Base-by-base conservation (phyloP, 345 rosid genomes). In the Eucalyptus victrix region DNA sequence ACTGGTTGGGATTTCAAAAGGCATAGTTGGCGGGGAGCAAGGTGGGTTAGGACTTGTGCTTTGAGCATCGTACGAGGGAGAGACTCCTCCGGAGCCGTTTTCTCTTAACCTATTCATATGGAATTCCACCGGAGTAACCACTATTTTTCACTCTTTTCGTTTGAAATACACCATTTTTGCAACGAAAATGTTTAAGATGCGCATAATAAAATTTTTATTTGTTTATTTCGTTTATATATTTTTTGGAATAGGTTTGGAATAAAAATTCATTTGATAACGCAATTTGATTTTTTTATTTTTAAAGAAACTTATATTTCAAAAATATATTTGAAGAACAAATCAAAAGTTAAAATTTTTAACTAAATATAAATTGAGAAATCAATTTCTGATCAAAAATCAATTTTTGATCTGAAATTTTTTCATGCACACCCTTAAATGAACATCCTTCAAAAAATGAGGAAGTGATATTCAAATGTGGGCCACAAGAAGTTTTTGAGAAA, bases 261-360 rank as follows among this genome's bases (percentile, higher is more conserved):
- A 10, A 0, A 45, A 45, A 10, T 45, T 45, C 45, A 2, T 45
- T 45, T 45, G 4, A 1, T 9, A 45, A 45, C 4, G 12, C 3
- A 2, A 45, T 47, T 47, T 47, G 49, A 47, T 47, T 47, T 47
- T 47, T 47, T 4, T 47, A 50, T 47, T 47, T 47, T 1, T 1
- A 0, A 12, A 47, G 1, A 0, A 1, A 47, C 1, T 47, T 47
- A 0, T 47, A 47, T 47, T 47, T 0, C 1, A 47, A 0, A 47
- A 47, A 47, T 47, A 47, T 0, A 47, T 47, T 47, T 47, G 49
- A 47, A 47, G 1, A 47, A 47, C 1, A 47, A 47, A 47, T 47
- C 49, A 1, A 12, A 45, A 47, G 0, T 0, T 47, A 47, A 47
- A 47, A 11, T 12, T 12, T 47, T 47, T 12, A 47, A 47, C 49